Base-by-base conservation (phyloP, 192 early-diverging fungal species). In the Umbelopsis isabellina region DNA sequence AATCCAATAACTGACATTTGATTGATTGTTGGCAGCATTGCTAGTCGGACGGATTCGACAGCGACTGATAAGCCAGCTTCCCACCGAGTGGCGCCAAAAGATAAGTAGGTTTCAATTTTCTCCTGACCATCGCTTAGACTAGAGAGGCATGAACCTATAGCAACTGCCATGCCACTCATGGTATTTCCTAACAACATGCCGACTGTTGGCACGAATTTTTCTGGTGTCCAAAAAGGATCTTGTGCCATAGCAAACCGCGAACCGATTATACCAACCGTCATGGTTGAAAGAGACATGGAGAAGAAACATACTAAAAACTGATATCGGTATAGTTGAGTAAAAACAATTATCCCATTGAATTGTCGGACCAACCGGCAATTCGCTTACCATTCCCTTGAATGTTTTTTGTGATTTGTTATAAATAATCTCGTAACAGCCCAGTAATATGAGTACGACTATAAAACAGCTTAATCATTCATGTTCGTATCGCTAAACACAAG, bases 151-250 rank as follows among this genome's bases (percentile, higher is more conserved):
- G 77, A 77, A n/a, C 85, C 80, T 46, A 91, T 74, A 7, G 86
- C 92, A 41, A 94, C 82, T 3, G 92, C 87, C 67, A 90, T 87
- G 3, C 88, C 90, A 5, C 87, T 90, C 85, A 92, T 88, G 33
- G 81, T 78, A 76, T 93, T 94, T 35, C 93, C 95, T 16, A 95
- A 83, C 45, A 97, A 77, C 93, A 97, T 95, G 27, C 93, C 95
- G n/a, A 95, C 81, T 1, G 91, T 94, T 18, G 94, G 93, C 37
- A 96, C 91, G 72, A 93, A 96, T 70, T 89, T 88, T 47, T 85
- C 82, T 7, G 94, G 90, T 3, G 83, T 82, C 71, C 85, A 91
- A 68, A 91, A 88, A 2, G 92, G 92, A 30, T 78, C 71, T 69
- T 91, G 87, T 11, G 87, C 81, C 76, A 96, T 88, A 13, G 94